Percentiles rank a stretch among this genome's conserved stretches.
Conservation (phyloP, 768 basidiomycete genomes). For the Phylloporus sp. region DNA sequence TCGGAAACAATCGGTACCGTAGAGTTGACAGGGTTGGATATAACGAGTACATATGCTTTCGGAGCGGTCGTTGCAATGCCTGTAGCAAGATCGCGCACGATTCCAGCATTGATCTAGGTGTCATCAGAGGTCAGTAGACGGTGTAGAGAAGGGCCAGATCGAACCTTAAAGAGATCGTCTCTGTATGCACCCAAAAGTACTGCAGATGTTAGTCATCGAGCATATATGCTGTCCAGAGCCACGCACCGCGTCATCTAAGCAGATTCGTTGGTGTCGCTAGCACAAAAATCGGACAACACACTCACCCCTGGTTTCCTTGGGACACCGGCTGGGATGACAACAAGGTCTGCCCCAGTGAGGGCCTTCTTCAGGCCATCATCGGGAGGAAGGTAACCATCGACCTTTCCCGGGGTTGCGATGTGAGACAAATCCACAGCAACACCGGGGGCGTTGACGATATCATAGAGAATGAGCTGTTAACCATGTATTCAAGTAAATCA, state of each 20-base stretch:
- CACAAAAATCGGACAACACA: conserved; percentile 12
- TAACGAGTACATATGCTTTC: conserved; percentile 91
- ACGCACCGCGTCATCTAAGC: conserved; percentile 50
- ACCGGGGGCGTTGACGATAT: conserved; percentile 98
- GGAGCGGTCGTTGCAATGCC: conserved; percentile 82
- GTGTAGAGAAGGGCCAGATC: conserved; percentile 7
- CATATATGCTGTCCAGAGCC: not conserved
- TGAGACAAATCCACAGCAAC: conserved; percentile 95
- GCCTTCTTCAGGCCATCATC: conserved; percentile 81
- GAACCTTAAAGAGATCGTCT: conserved; percentile 93
- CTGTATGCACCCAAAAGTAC: conserved; percentile 36
- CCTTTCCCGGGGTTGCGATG: conserved; percentile 84
- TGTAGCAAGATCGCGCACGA: conserved; percentile 88
- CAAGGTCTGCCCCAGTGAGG: conserved; percentile 81
- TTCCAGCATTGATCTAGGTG: conserved; percentile 91
- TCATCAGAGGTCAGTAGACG: not conserved
- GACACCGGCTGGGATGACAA: conserved; percentile 95
- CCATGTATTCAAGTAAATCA: conserved; percentile 1
- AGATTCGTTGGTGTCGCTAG: not conserved
- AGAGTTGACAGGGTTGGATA: conserved; percentile 99
- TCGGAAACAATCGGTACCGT: conserved; percentile 97
- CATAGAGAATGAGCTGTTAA: conserved; percentile 75
- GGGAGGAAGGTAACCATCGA: conserved; percentile 74
- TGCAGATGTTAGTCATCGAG: conserved; percentile 8
- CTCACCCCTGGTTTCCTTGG: conserved; percentile 92